Percentiles rank a stretch among this genome's conserved stretches.
Evolutionary conservation across 192 early-diverging fungal genomes (phyloP).

Genomic region (Coemansia sp.): DNA sequence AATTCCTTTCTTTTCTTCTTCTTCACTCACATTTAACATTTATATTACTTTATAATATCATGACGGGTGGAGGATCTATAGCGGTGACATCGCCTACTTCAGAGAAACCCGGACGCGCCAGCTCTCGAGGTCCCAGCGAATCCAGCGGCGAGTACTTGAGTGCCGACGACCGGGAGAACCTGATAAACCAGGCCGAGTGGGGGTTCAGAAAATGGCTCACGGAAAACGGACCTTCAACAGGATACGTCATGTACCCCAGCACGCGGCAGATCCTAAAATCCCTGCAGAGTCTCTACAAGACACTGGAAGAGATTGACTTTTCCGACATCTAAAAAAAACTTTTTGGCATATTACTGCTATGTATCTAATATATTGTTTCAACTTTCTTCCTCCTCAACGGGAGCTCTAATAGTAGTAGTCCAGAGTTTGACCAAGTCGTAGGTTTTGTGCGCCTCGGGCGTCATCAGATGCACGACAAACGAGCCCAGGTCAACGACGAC

Average conservation of each 20-base stretch:
- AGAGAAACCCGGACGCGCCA: not conserved
- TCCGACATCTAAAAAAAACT: slow-evolving; percentile 22
- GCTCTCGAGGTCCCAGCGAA: not conserved
- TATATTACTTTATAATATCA: not conserved
- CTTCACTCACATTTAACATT: not conserved
- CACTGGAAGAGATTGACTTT: slow-evolving; percentile 34
- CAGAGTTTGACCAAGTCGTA: slow-evolving; percentile 45
- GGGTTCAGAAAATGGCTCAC: slow-evolving; percentile 41
- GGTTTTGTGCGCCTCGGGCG: slow-evolving; percentile 31
- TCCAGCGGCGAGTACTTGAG: slow-evolving; percentile 19
- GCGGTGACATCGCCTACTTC: slow-evolving; percentile 24
- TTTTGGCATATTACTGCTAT: not conserved
- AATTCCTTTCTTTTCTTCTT: not conserved
- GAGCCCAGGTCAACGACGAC: slow-evolving; percentile 48
- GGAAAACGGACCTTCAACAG: slow-evolving; percentile 18
- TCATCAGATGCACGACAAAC: slow-evolving; percentile 50
- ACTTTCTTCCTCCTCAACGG: not conserved
- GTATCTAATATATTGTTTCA: not conserved
- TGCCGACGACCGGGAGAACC: slow-evolving; percentile 19
- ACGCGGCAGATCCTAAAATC: slow-evolving; percentile 43
- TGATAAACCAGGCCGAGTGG: slow-evolving; percentile 41
- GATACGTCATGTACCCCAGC: slow-evolving; percentile 49
- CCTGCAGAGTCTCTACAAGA: slow-evolving; percentile 24
- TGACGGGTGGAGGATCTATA: slow-evolving; percentile 17
- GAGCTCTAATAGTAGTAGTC: not conserved